Base-by-base conservation (phyloP, 805 yeast genomes). In the Candida coquimbonensis region DNA sequence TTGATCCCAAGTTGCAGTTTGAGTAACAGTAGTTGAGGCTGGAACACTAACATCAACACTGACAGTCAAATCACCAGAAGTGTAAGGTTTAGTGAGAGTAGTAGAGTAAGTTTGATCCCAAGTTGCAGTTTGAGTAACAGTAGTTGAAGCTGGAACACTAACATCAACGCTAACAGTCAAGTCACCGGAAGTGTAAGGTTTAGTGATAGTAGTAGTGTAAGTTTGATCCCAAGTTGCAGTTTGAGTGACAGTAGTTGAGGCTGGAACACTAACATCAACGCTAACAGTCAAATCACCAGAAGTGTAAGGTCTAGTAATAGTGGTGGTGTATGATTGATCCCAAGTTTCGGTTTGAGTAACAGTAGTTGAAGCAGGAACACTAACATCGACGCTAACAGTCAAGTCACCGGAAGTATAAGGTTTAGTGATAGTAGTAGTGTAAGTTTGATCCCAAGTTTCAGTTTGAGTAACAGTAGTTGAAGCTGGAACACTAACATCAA, bases 251-350 rank as follows among this genome's bases (percentile, higher is more conserved):
- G 36, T 37, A 33, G 36, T 31, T 9, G 42, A 11, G 8, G 9
- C 12, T 19, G 46, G 42, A 36, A 38, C 43, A 35, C 36, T 21
- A 21, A 50, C 47, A 39, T 36, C 45, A 14, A 50, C 39, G 17
- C 52, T 49, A 36, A 46, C 42, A 6, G 45, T 34, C 7, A 21
- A 25, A 26, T 44, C 50, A 36, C 49, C 54, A 36, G 52, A 33
- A 4, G 46, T 31, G 36, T 36, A 41, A 35, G 48, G 48, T 38
- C 39, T 43, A 8, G 54, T 46, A 35, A 39, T 25, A 3, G 52
- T 49, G 5, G 49, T 45, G 12, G 49, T 43, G 41, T 37, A 44
- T 4, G 45, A 14, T 8, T 47, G 48, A 36, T 46, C 29, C 53
- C 53, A 50, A 21, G 53, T 42, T 5, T 33, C 2, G 1, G 44